Conservation (phyloP, 208 protist genomes). For the Trypanosoma platydactyli region DNA sequence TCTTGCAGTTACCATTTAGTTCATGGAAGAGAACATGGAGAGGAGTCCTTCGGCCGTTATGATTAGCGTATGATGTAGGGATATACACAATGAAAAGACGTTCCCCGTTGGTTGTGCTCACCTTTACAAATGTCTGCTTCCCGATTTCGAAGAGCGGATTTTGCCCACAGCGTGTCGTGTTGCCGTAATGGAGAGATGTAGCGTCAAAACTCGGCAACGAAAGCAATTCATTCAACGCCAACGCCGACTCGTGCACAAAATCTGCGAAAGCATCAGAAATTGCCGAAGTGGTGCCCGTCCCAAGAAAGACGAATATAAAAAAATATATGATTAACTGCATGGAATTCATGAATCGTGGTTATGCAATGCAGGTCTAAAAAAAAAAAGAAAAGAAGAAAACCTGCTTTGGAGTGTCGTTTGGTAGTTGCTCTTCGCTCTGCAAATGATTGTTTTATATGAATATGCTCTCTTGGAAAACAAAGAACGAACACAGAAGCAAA, state of each 20-base stretch:
- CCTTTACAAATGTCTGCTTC: conserved; percentile 35
- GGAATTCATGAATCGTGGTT: too few relatives aligned
- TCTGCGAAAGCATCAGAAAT: too few relatives aligned
- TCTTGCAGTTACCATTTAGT: conserved; percentile 58
- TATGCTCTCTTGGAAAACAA: too few relatives aligned
- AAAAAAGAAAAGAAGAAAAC: too few relatives aligned
- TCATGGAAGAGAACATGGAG: conserved; percentile 72
- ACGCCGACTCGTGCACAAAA: too few relatives aligned
- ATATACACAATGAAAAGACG: conserved; percentile 52
- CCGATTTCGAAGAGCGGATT: conserved; percentile 30
- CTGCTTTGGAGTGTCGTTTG: too few relatives aligned
- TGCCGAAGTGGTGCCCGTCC: too few relatives aligned
- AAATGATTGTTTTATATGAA: too few relatives aligned
- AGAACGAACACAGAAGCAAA: conserved; percentile 1
- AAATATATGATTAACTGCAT: too few relatives aligned
- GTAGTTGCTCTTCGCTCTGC: too few relatives aligned
- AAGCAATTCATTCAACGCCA: not conserved
- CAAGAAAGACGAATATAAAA: too few relatives aligned
- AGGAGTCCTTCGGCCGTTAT: conserved; percentile 14
- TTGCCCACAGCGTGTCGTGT: not conserved
- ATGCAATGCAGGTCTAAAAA: too few relatives aligned
- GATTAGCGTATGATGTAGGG: conserved; percentile 24
- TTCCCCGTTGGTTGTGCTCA: conserved; percentile 28
- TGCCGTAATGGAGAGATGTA: not conserved
- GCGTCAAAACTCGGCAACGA: conserved; percentile 6